Percentiles rank a stretch among this genome's conserved stretches.
phyloP scores from a whole-genome alignment of 2,329 filamentous ascomycete genomes.

The Talaromyces sp. region DNA sequence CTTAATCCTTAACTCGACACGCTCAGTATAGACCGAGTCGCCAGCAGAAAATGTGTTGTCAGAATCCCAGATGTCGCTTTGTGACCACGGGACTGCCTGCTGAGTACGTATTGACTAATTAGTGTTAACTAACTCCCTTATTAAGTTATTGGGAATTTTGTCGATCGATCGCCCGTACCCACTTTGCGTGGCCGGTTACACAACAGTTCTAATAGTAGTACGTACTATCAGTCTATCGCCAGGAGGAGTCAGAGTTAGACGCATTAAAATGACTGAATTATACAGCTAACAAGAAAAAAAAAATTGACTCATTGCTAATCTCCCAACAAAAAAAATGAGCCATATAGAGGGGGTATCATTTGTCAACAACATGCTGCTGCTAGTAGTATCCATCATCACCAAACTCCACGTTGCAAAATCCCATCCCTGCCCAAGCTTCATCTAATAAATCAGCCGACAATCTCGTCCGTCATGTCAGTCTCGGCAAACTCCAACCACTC shows the following conservation, averaged over 20 bases:
- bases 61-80: background rate
- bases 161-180: background rate
- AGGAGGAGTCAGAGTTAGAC: no score
- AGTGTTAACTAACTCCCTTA: background rate
- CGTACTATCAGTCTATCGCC: background rate
- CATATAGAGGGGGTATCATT: background rate
- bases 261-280: background rate
- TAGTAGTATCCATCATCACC: background rate
- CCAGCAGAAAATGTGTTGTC: background rate
- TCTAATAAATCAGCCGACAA: constrained; percentile 7
- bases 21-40: no score
- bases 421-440: background rate
- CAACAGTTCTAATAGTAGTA: background rate
- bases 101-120: background rate
- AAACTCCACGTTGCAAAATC: background rate
- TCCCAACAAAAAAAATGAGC: background rate
- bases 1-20: background rate
- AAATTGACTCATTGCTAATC: background rate
- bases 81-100: background rate
- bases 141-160: background rate
- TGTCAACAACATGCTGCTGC: background rate
- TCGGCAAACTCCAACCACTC: constrained; percentile 43
- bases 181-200: background rate
- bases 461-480: constrained; percentile 34
- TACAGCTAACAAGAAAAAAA: background rate